A percentile compares a stretch with the other conserved stretches of the same genome.
Evolutionary conservation across 768 basidiomycete species (phyloP).

Genomic region (Serpula lacrymans): DNA sequence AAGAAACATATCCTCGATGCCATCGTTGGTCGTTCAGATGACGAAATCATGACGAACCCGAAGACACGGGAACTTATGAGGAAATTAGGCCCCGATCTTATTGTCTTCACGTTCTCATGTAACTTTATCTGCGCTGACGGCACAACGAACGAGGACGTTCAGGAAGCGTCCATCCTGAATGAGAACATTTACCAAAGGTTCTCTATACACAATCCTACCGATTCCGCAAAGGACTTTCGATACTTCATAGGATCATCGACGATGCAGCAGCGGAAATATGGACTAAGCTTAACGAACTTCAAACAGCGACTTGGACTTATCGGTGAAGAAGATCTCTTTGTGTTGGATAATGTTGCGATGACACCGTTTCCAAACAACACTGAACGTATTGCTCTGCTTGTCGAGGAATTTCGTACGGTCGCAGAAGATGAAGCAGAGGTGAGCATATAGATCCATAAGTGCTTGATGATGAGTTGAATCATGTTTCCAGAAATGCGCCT

Average conservation of each 20-base stretch:
- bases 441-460: background rate
- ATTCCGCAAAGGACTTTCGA: slow-evolving; percentile 17
- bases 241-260: slow-evolving; percentile 30
- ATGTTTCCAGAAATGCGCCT: background rate
- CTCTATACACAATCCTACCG: slow-evolving; percentile 27
- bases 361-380: slow-evolving; percentile 22
- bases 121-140: slow-evolving; percentile 32
- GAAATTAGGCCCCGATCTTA: slow-evolving; percentile 38
- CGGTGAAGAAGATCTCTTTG: slow-evolving; percentile 22
- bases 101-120: slow-evolving; percentile 42
- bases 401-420: slow-evolving; percentile 18
- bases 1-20: slow-evolving; percentile 31
- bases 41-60: slow-evolving; percentile 25
- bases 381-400: slow-evolving; percentile 10
- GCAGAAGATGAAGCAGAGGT: slow-evolving; percentile 25
- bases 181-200: slow-evolving; percentile 35
- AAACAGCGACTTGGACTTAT: slow-evolving; percentile 34
- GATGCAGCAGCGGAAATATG: slow-evolving; percentile 31
- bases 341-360: slow-evolving; percentile 28
- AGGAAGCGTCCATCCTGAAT: slow-evolving; percentile 41
- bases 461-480: background rate
- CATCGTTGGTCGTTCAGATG: slow-evolving; percentile 27
- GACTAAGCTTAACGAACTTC: slow-evolving; percentile 29
- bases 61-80: slow-evolving; percentile 21
- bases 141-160: slow-evolving; percentile 32